phyloP scores from a whole-genome alignment of 2,329 filamentous ascomycete species.

The Phyllosticta citriasiana region DNA sequence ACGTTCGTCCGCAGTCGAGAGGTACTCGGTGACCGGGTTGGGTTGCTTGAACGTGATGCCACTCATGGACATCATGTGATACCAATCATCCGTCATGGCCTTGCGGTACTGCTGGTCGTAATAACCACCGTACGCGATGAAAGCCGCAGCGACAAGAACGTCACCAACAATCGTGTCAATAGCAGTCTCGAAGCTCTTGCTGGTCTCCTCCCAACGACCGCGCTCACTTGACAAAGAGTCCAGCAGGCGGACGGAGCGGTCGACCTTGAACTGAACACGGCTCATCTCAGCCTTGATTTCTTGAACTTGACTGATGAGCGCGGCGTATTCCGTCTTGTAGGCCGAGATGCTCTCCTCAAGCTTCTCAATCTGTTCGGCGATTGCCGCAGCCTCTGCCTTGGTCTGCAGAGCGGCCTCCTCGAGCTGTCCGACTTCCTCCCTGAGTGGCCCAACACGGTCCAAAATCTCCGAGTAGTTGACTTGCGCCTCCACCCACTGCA shows the following conservation, averaged over 20 bases:
- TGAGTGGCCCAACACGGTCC: slow-evolving; percentile 82
- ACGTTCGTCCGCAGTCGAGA: slow-evolving; percentile 92
- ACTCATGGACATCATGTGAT: slow-evolving; percentile 85
- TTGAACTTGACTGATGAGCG: slow-evolving; percentile 92
- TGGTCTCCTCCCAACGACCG: slow-evolving; percentile 89
- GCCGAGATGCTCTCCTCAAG: slow-evolving; percentile 85
- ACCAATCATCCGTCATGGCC: slow-evolving; percentile 95
- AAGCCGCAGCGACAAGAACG: slow-evolving; percentile 90
- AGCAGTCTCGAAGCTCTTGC: slow-evolving; percentile 95
- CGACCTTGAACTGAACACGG: slow-evolving; percentile 94
- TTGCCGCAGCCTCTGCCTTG: slow-evolving; percentile 84
- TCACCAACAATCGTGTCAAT: slow-evolving; percentile 95
- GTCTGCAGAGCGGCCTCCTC: slow-evolving; percentile 86
- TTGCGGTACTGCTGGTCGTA: slow-evolving; percentile 98
- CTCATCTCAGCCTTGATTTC: slow-evolving; percentile 97
- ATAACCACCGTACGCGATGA: slow-evolving; percentile 91
- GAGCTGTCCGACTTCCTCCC: slow-evolving; percentile 77
- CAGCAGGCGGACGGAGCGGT: slow-evolving; percentile 85
- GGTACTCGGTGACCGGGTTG: slow-evolving; percentile 90
- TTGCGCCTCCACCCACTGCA: slow-evolving; percentile 94
- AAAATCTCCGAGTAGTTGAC: slow-evolving; percentile 97
- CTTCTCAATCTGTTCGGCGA: slow-evolving; percentile 73
- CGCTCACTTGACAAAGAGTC: slow-evolving; percentile 93
- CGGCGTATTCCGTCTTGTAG: slow-evolving; percentile 94
- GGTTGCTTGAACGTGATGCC: slow-evolving; percentile 87